Evolutionary conservation across 2,329 filamentous ascomycete species (phyloP).

Genomic region (Verticillium isaacii): DNA sequence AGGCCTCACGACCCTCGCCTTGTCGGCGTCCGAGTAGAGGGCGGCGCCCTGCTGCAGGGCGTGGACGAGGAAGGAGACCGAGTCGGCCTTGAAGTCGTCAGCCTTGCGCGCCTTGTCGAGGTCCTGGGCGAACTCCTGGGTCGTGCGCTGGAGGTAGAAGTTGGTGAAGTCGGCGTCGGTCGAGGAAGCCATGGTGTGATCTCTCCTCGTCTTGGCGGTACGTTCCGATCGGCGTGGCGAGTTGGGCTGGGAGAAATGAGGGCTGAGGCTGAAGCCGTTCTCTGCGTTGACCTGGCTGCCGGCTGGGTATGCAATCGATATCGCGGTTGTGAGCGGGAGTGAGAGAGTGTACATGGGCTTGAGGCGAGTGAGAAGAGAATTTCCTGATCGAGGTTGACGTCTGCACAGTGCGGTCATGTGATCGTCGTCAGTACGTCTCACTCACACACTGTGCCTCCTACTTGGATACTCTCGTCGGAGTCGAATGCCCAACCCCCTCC

Average conservation of each 20-base stretch:
- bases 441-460: no score
- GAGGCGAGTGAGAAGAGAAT: not conserved
- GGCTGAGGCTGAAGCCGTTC: conserved; percentile 4
- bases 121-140: conserved; percentile 68
- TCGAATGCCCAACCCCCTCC: no score
- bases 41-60: conserved; percentile 64
- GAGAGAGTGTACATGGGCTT: conserved; percentile 5
- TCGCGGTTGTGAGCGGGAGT: not conserved
- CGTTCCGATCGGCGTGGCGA: no score
- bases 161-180: conserved; percentile 46
- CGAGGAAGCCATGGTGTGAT: not conserved
- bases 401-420: not conserved
- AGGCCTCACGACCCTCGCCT: conserved; percentile 17
- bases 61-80: conserved; percentile 60
- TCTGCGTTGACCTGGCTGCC: not conserved
- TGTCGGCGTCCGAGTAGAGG: conserved; percentile 50
- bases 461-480: no score
- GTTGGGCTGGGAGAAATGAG: no score
- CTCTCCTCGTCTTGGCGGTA: no score
- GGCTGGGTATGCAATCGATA: conserved; percentile 9
- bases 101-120: conserved; percentile 64
- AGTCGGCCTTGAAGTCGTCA: conserved; percentile 65
- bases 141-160: conserved; percentile 66
- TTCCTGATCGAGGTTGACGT: not conserved
- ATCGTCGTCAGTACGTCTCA: no score